These are phyloP conservation scores for Lathyrus sativus DNA, from an alignment of 306 rosid genomes.

Conservation along the genomic window DNA sequence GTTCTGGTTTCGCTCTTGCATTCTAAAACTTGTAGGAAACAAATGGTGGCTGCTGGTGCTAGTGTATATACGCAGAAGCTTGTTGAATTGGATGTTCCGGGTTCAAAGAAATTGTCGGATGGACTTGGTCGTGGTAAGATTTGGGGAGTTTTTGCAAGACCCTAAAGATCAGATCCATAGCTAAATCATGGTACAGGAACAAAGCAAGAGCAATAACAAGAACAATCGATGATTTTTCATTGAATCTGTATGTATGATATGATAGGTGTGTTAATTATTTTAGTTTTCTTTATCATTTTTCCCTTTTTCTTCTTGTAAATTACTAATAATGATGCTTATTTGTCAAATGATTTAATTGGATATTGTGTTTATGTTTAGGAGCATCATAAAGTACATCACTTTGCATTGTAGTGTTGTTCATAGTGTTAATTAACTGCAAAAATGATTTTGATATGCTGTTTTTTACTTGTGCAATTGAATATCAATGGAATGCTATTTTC, in stretches of 20 bases:
- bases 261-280: slow-evolving; percentile 38
- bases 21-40: slow-evolving; percentile 75
- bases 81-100: slow-evolving; percentile 71
- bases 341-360: slow-evolving; percentile 31
- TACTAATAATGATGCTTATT: slow-evolving; percentile 38
- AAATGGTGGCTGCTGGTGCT: slow-evolving; percentile 82
- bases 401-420: slow-evolving; percentile 31
- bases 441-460: slow-evolving; percentile 10
- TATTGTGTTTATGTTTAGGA: slow-evolving; percentile 40
- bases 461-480: neutral
- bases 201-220: slow-evolving; percentile 24
- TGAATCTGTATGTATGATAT: slow-evolving; percentile 47
- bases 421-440: slow-evolving; percentile 15
- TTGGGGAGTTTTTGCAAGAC: slow-evolving; percentile 88
- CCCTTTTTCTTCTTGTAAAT: slow-evolving; percentile 33
- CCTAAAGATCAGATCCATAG: slow-evolving; percentile 42
- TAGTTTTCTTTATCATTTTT: neutral
- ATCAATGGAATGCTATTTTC: slow-evolving; percentile 24
- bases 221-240: slow-evolving; percentile 33
- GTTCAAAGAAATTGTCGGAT: slow-evolving; percentile 81
- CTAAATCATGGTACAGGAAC: slow-evolving; percentile 37
- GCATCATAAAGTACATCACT: slow-evolving; percentile 19
- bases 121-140: slow-evolving; percentile 85
- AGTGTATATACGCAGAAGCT: slow-evolving; percentile 66
- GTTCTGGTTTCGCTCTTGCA: slow-evolving; percentile 58